These are phyloP conservation scores for Haplosporangium sp. DNA, from an alignment of 371 early-diverging fungal genomes.

Conservation along the genomic window DNA sequence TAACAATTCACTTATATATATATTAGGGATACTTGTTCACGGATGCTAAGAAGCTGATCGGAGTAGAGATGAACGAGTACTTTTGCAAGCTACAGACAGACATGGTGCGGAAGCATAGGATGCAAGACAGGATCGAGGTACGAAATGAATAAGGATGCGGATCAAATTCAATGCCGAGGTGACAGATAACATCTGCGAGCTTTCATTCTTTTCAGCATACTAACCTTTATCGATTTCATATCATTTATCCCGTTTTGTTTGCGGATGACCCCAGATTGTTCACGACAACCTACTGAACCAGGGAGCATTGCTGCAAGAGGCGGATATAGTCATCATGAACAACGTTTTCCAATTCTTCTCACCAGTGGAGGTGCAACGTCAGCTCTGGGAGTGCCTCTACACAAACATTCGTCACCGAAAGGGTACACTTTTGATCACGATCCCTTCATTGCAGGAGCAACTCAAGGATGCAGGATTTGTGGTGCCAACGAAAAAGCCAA, in stretches of 20 bases:
- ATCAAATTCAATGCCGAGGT: not conserved
- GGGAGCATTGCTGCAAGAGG: slow-evolving; percentile 59
- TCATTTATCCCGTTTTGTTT: not conserved
- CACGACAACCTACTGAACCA: slow-evolving; percentile 64
- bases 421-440: slow-evolving; percentile 64
- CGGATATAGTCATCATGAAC: slow-evolving; percentile 70
- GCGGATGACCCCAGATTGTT: slow-evolving; percentile 44
- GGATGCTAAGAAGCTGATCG: slow-evolving; percentile 66
- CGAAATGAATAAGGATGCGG: not conserved
- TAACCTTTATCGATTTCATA: not conserved
- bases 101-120: slow-evolving; percentile 64
- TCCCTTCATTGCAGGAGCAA: slow-evolving; percentile 72
- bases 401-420: slow-evolving; percentile 60
- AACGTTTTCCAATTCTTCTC: slow-evolving; percentile 76
- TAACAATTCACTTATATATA: not conserved
- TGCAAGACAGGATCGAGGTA: slow-evolving; percentile 70
- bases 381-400: slow-evolving; percentile 70
- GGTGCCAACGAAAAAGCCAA: slow-evolving; percentile 24
- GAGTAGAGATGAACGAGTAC: slow-evolving; percentile 73
- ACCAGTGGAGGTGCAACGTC: slow-evolving; percentile 61
- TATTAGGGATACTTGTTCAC: slow-evolving; percentile 69
- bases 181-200: too few species aligned
- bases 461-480: slow-evolving; percentile 61
- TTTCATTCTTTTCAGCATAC: not conserved
- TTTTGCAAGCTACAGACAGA: slow-evolving; percentile 68